Evolutionary conservation across 148 eudicot species (phyloP).

Genomic region (Vaccinium macrocarpon): DNA sequence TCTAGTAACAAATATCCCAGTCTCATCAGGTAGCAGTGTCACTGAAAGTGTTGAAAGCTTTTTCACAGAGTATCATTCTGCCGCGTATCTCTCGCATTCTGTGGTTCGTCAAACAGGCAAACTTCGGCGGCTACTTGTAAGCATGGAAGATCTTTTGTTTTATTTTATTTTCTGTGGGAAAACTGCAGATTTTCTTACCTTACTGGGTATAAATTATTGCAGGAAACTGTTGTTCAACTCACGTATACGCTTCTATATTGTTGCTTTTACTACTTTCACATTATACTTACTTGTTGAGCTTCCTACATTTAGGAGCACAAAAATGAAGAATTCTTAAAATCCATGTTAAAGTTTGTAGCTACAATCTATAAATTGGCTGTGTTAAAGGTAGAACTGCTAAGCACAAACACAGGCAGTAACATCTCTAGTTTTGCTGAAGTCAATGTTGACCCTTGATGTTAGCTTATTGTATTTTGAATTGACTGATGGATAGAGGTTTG

Average conservation of each 20-base stretch:
- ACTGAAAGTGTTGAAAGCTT: conserved; percentile 69
- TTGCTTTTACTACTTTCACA: neutral
- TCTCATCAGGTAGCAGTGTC: conserved; percentile 45
- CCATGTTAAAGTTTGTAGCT: neutral
- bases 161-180: conserved; percentile 3
- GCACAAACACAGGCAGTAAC: neutral
- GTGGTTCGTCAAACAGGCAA: conserved; percentile 69
- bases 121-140: conserved; percentile 63
- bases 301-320: neutral
- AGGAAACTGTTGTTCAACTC: neutral
- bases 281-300: neutral
- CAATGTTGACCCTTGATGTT: neutral
- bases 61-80: conserved; percentile 69
- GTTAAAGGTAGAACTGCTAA: neutral
- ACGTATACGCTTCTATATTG: neutral
- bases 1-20: conserved; percentile 77
- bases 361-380: neutral
- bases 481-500: neutral
- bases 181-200: conserved; percentile 3
- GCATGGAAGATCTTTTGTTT: conserved; percentile 17
- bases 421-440: neutral
- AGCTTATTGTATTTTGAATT: neutral
- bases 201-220: neutral
- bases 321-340: neutral
- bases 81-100: conserved; percentile 68